Evolutionary conservation across 2,329 filamentous ascomycete genomes (phyloP).

Genomic region (Beauveria sp.): DNA sequence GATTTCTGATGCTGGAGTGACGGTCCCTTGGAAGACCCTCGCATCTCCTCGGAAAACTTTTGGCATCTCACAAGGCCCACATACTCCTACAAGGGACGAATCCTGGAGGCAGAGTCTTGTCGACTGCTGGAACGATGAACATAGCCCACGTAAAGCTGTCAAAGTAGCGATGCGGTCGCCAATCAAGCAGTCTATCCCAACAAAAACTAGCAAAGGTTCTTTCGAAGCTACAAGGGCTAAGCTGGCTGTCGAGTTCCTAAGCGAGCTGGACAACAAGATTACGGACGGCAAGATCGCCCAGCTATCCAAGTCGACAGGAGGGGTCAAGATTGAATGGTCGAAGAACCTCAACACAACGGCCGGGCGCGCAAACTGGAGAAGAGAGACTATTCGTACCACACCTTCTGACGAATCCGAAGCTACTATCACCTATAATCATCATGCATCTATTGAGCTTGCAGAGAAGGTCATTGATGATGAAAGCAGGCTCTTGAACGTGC

Average conservation of each 20-base stretch:
- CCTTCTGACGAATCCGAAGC: slow-evolving; percentile 18
- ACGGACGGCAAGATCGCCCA: slow-evolving; percentile 50
- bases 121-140: slow-evolving; percentile 57
- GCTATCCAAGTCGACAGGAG: slow-evolving; percentile 57
- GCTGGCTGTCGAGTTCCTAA: slow-evolving; percentile 56
- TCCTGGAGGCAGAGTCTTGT: slow-evolving; percentile 54
- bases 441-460: slow-evolving; percentile 81
- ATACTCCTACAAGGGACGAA: slow-evolving; percentile 44
- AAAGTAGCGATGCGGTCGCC: slow-evolving; percentile 19
- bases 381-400: slow-evolving; percentile 42
- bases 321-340: slow-evolving; percentile 64
- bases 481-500: slow-evolving; percentile 71
- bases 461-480: slow-evolving; percentile 79
- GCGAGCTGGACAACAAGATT: slow-evolving; percentile 60
- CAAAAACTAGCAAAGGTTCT: slow-evolving; percentile 41
- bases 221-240: slow-evolving; percentile 57
- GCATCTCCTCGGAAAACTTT: slow-evolving; percentile 25
- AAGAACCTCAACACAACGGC: slow-evolving; percentile 76
- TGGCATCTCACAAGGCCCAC: slow-evolving; percentile 44
- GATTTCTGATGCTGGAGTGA: neutral
- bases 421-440: slow-evolving; percentile 35
- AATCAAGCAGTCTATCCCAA: slow-evolving; percentile 26
- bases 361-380: slow-evolving; percentile 65
- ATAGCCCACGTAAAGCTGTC: slow-evolving; percentile 41
- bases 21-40: slow-evolving; percentile 14